Percentiles rank a stretch among this genome's conserved stretches.
These are phyloP conservation scores for Raphanus hybrid DNA, from an alignment of 441 rosid genomes.

Conservation along the genomic window DNA sequence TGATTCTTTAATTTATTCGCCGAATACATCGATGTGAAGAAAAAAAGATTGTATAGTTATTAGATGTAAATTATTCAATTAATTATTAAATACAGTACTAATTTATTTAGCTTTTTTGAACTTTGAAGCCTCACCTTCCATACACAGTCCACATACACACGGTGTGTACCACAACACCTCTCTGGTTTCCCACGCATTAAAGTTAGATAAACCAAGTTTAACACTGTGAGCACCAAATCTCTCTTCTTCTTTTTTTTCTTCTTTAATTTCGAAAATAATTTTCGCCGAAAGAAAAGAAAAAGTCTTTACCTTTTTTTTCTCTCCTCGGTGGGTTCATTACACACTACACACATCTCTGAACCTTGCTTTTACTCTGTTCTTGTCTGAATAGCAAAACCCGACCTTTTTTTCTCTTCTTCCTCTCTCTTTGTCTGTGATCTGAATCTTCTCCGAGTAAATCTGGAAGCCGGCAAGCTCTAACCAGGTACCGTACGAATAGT, in stretches of 20 bases:
- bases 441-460: constrained; percentile 26
- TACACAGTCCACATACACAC: constrained; percentile 5
- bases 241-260: neutral
- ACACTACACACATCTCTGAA: constrained; percentile 20
- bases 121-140: constrained; percentile 30
- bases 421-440: constrained; percentile 12
- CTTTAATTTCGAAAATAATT: constrained; percentile 20
- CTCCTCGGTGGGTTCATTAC: constrained; percentile 24
- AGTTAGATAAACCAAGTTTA: constrained; percentile 22
- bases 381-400: constrained; percentile 31
- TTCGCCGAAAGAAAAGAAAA: constrained; percentile 42
- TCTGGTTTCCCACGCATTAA: constrained; percentile 47
- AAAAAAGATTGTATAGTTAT: neutral
- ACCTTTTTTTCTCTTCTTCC: neutral
- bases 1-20: neutral
- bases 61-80: neutral
- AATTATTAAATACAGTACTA: neutral
- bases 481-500: constrained; percentile 19
- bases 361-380: constrained; percentile 14
- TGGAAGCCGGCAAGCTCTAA: constrained; percentile 31
- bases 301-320: neutral
- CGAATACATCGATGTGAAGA: constrained; percentile 11
- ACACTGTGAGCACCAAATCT: constrained; percentile 8
- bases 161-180: constrained; percentile 12
- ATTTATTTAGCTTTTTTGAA: constrained; percentile 24